Percentiles rank a stretch among this genome's conserved stretches.
Conservation (phyloP, 1,284 basidiomycete genomes). For the Trichosporon sp. region DNA sequence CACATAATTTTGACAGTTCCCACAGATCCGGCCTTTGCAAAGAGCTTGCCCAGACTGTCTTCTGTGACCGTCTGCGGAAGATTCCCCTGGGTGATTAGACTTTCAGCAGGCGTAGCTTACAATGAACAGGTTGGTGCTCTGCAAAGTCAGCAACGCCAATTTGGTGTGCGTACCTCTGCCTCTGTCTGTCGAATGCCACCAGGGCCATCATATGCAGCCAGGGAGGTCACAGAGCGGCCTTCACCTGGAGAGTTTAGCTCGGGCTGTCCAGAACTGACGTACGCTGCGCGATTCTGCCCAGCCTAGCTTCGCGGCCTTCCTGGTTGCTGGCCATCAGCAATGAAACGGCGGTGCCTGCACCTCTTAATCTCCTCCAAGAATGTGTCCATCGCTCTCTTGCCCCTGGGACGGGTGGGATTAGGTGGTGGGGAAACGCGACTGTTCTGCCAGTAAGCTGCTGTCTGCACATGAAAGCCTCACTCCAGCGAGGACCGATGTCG, state of each 20-base stretch:
- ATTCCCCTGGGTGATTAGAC: conserved; percentile 59
- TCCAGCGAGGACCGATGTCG: background rate
- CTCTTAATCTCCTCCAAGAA: conserved; percentile 92
- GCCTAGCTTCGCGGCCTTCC: conserved; percentile 79
- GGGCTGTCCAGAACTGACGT: conserved; percentile 11
- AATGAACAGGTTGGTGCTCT: conserved; percentile 94
- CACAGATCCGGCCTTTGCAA: conserved; percentile 64
- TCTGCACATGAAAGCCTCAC: background rate
- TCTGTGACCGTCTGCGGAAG: conserved; percentile 83
- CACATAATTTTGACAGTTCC: conserved; percentile 85
- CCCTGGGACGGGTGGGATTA: conserved; percentile 68
- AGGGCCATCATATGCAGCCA: conserved; percentile 61
- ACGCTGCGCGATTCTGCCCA: conserved; percentile 69
- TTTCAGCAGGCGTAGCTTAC: conserved; percentile 55
- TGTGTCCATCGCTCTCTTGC: conserved; percentile 88
- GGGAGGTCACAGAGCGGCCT: conserved; percentile 73
- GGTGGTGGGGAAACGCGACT: conserved; percentile 59
- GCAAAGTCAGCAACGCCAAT: conserved; percentile 15
- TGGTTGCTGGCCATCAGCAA: conserved; percentile 69
- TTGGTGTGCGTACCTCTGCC: conserved; percentile 38
- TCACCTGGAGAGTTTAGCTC: conserved; percentile 48
- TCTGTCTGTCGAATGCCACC: conserved; percentile 33
- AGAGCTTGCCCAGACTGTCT: conserved; percentile 79
- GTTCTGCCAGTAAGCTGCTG: background rate
- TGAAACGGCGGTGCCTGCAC: conserved; percentile 56